Evolutionary conservation across 495 filamentous ascomycete genomes (phyloP), one percentile per base, ranked within the genome.

Genomic region (Bombardia bombarda): DNA sequence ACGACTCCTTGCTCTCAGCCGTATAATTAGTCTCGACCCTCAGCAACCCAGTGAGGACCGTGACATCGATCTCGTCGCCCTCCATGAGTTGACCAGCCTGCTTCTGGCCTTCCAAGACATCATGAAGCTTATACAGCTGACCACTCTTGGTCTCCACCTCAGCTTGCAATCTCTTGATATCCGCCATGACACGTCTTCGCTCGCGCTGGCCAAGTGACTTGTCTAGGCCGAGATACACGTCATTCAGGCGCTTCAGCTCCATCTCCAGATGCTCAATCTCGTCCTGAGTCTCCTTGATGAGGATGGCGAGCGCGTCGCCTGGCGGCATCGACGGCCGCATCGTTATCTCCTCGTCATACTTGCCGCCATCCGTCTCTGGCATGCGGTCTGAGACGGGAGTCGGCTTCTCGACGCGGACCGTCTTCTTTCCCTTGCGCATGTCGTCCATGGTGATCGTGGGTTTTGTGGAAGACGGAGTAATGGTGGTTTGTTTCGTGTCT

Each of bases 51-150:
- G 49, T 60, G 37, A 61, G 14, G 2, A 88, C 66, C 0, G 85
- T 86, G 24, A 82, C 67, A 43, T 89, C 83, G 39, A 87, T 69
- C 45, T 81, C 76, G 19, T 80, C 71, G 47, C 77, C 69, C 0
- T 67, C 79, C 69, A 90, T 82, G 40, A 80, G 66, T 44, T 77
- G 73, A 1, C 78, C 80, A 17, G 72, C 68, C 39, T 69, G 60
- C 66, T 83, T 86, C 55, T 84, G 81, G 7, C 84, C 87, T 57
- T 95, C 90, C 7, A 94, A 73, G 7, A 95, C 88, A 55, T 97
- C 90, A 46, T 93, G 88, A 6, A 96, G 69, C 7, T 78, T 74
- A 57, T 96, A 96, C 32, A 96, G 82, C 56, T 93, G 86, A 44
- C 89, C 85, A n/a, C 80, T 77, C 60, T 90, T 90, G 46, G 72